phyloP scores from a whole-genome alignment of 306 rosid genomes.

The Corylus heterophylla region DNA sequence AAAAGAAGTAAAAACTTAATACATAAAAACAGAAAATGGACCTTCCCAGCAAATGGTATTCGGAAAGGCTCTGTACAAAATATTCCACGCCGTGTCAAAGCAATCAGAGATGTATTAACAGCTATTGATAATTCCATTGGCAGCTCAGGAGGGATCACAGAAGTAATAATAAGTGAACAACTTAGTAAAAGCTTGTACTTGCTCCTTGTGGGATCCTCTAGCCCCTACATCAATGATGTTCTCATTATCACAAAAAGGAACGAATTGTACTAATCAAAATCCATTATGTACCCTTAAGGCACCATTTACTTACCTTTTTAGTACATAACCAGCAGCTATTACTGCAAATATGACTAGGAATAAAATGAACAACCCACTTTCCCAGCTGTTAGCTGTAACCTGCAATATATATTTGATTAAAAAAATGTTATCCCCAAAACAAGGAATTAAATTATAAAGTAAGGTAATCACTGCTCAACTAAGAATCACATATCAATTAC shows the following conservation, averaged over 20 bases:
- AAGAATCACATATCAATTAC: slow-evolving; percentile 44
- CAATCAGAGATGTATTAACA: slow-evolving; percentile 96
- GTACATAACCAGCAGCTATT: slow-evolving; percentile 98
- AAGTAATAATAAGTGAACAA: slow-evolving; percentile 96
- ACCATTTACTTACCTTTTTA: slow-evolving; percentile 61
- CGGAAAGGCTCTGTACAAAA: slow-evolving; percentile 99
- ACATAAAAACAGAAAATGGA: slow-evolving; percentile 32
- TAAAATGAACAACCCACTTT: slow-evolving; percentile 93
- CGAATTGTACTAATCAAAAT: slow-evolving; percentile 3
- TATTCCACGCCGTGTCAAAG: slow-evolving; percentile 92
- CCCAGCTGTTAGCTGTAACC: slow-evolving; percentile 99
- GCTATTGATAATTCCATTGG: slow-evolving; percentile 99
- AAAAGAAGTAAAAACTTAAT: slow-evolving; percentile 8
- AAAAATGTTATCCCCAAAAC: slow-evolving; percentile 4
- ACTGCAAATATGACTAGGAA: slow-evolving; percentile 94
- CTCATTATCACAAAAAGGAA: slow-evolving; percentile 14
- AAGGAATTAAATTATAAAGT: slow-evolving; percentile 6
- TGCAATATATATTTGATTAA: slow-evolving; percentile 22
- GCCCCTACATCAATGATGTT: slow-evolving; percentile 57
- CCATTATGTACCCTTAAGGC: slow-evolving; percentile 17
- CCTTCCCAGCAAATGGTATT: slow-evolving; percentile 99
- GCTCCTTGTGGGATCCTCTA: slow-evolving; percentile 99
- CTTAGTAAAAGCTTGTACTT: slow-evolving; percentile 95
- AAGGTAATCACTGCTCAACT: slow-evolving; percentile 15
- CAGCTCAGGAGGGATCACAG: slow-evolving; percentile 99